Conservation (phyloP, 495 filamentous ascomycete genomes). For the Pseudomonodictys pantanalensis region DNA sequence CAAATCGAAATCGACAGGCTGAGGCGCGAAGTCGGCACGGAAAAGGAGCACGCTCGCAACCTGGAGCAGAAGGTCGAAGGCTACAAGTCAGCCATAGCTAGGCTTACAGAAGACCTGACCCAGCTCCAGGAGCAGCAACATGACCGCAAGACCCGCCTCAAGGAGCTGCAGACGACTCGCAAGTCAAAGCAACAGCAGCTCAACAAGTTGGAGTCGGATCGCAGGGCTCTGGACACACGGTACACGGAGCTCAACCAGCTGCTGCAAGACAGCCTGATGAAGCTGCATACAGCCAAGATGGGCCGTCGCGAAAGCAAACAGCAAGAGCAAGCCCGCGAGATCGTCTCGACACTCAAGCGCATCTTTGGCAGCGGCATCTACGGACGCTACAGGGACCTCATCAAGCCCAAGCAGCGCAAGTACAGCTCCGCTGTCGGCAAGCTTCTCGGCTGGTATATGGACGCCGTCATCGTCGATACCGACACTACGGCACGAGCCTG, state of each 20-base stretch:
- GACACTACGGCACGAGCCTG: slow-evolving; percentile 93
- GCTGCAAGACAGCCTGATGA: slow-evolving; percentile 71
- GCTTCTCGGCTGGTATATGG: slow-evolving; percentile 87
- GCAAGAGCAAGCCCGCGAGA: slow-evolving; percentile 72
- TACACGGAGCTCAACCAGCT: slow-evolving; percentile 89
- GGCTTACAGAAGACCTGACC: slow-evolving; percentile 67
- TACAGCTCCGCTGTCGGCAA: slow-evolving; percentile 89
- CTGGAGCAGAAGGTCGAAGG: slow-evolving; percentile 81
- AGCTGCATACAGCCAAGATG: slow-evolving; percentile 77
- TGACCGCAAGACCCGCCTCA: slow-evolving; percentile 56
- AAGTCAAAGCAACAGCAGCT: slow-evolving; percentile 86
- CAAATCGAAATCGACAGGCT: slow-evolving; percentile 82
- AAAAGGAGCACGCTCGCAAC: slow-evolving; percentile 82
- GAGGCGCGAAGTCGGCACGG: slow-evolving; percentile 78
- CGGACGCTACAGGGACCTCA: slow-evolving; percentile 85
- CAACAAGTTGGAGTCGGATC: slow-evolving; percentile 77
- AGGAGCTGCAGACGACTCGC: slow-evolving; percentile 70
- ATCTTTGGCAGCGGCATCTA: slow-evolving; percentile 82
- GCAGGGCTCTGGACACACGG: slow-evolving; percentile 71
- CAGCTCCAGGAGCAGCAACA: slow-evolving; percentile 66
- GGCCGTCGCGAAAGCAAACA: slow-evolving; percentile 78
- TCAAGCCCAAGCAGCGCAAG: slow-evolving; percentile 94
- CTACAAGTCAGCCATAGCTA: slow-evolving; percentile 67
- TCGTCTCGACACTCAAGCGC: slow-evolving; percentile 79
- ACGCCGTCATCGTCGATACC: slow-evolving; percentile 92